phyloP scores from a whole-genome alignment of 78 protist genomes.

The Guillardia theta region DNA sequence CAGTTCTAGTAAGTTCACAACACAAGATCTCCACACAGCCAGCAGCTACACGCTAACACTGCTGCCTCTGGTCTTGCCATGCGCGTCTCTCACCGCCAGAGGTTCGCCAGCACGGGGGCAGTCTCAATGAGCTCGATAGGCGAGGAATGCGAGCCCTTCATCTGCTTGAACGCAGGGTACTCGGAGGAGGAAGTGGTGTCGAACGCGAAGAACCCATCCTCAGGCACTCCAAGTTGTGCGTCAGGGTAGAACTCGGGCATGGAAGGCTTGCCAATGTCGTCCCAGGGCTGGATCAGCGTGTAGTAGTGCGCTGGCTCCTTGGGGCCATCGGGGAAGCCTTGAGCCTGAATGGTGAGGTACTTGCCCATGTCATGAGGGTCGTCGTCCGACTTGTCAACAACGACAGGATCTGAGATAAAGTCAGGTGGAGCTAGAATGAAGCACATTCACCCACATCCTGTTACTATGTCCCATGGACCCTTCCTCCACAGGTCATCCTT shows the following conservation, averaged over 20 bases:
- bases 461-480: constrained; percentile 1
- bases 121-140: too few species aligned
- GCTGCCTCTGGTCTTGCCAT: too few species aligned
- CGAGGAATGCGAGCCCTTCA: too few species aligned
- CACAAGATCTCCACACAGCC: too few species aligned
- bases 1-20: too few species aligned
- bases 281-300: neutral
- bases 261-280: neutral
- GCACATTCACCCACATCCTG: neutral
- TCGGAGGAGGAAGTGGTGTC: neutral
- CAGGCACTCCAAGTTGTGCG: neutral
- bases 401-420: neutral
- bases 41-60: too few species aligned
- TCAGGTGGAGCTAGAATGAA: neutral
- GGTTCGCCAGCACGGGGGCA: too few species aligned
- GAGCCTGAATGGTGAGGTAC: neutral
- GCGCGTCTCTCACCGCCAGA: too few species aligned
- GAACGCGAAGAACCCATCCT: neutral
- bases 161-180: neutral
- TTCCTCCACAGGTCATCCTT: constrained; percentile 10
- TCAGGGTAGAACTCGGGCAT: neutral
- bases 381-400: neutral
- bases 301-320: neutral
- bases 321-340: constrained; percentile 1
- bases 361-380: neutral